Percentiles rank a stretch among this genome's conserved stretches.
Evolutionary conservation across 345 rosid genomes (phyloP).

Genomic region (Geranium rotundifolium): DNA sequence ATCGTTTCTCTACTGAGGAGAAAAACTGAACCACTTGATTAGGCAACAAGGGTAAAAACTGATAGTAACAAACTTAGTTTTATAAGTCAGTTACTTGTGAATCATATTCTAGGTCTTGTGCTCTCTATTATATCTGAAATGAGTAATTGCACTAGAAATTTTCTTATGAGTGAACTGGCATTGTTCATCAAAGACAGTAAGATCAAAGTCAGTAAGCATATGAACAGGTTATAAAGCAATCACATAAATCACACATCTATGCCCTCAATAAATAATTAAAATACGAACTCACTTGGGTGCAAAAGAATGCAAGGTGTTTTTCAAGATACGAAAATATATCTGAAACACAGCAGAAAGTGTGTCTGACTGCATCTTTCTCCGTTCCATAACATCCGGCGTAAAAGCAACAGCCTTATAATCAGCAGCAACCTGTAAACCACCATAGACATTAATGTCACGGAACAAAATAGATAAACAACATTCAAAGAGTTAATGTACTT

Average conservation of each 20-base stretch:
- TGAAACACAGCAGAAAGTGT: conserved; percentile 77
- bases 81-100: too few species aligned
- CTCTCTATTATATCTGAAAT: too few species aligned
- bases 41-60: neutral
- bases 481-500: too few species aligned
- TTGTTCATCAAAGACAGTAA: neutral
- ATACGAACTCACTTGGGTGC: conserved; percentile 34
- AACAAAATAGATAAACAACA: neutral
- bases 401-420: conserved; percentile 70
- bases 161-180: neutral
- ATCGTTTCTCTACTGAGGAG: neutral
- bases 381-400: conserved; percentile 46
- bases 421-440: conserved; percentile 55
- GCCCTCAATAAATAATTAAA: neutral
- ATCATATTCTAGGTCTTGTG: neutral
- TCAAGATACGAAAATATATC: conserved; percentile 84
- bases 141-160: neutral
- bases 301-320: conserved; percentile 45
- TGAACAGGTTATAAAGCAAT: neutral
- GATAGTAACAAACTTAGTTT: too few species aligned
- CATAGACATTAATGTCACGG: neutral
- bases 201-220: too few species aligned
- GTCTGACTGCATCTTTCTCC: conserved; percentile 65
- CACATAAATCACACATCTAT: neutral
- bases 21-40: neutral